Percentiles rank a stretch among this genome's conserved stretches.
These are phyloP conservation scores for Candida sanyaensis DNA, from an alignment of 1,139 yeast species.

Conservation along the genomic window DNA sequence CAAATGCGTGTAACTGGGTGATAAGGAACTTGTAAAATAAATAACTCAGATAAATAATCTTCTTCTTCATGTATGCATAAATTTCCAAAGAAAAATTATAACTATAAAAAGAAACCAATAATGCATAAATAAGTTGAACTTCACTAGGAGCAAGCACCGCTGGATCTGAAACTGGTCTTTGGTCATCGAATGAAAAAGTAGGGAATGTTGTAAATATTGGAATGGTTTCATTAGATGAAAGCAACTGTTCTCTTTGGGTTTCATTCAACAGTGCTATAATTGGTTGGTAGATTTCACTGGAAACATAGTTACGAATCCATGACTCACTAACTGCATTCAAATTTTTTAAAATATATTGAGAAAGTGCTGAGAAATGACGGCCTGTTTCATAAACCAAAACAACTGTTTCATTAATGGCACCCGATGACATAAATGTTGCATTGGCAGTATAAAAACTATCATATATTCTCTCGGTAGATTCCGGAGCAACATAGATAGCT, in stretches of 20 bases:
- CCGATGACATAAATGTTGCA: conserved; percentile 18
- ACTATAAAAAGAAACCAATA: conserved; percentile 36
- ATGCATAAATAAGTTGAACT: conserved; percentile 35
- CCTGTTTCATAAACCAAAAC: conserved; percentile 51
- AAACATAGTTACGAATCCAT: conserved; percentile 25
- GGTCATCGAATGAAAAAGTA: conserved; percentile 21
- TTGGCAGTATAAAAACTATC: conserved; percentile 29
- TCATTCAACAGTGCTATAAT: conserved; percentile 14
- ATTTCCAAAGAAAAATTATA: conserved; percentile 28
- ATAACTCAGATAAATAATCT: conserved; percentile 44
- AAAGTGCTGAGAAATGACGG: conserved; percentile 50
- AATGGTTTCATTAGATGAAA: conserved; percentile 18
- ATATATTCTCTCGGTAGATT: conserved; percentile 40
- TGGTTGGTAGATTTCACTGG: conserved; percentile 23
- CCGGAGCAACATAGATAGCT: conserved; percentile 47
- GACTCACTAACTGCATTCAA: conserved; percentile 28
- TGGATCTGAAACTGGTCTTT: conserved; percentile 22
- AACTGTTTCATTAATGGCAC: conserved; percentile 23
- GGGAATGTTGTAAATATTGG: conserved; percentile 24
- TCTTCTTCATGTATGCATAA: conserved; percentile 23
- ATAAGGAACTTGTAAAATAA: conserved; percentile 50
- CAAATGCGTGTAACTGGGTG: conserved; percentile 48
- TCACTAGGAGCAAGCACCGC: conserved; percentile 35
- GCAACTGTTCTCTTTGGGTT: conserved; percentile 17
- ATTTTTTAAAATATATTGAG: conserved; percentile 40